Base-by-base conservation (phyloP, 2,329 filamentous ascomycete genomes). In the Coniochaeta ligniaria region DNA sequence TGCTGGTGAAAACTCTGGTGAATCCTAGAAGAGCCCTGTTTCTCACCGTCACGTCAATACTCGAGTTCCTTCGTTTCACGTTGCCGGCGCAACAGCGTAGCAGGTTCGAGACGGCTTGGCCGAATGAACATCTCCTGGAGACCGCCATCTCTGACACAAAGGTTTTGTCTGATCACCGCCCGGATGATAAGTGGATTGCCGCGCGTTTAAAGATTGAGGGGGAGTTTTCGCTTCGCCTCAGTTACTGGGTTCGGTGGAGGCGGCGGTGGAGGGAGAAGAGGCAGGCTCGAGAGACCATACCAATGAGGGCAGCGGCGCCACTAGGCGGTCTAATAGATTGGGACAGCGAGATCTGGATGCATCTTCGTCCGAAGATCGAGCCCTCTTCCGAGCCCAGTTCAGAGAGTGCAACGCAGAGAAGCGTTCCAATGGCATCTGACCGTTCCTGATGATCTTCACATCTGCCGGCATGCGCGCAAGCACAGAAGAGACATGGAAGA, bases 1-100 rank as follows among this genome's bases (percentile, higher is more conserved):
- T 84, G 9, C 72, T 88, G 16, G 75, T 86, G 63, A 89, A 89
- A 69, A 83, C 82, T 58, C 82, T 85, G 16, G 81, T 86, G n/a
- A 80, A 89, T 65, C 84, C 86, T 0, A 73, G 80, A 56, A 78
- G 86, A 60, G 86, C 85, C 2, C 78, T 88, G 28, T 82, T 86
- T 67, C 74, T 90, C 41, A 89, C 87, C 52, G 78, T 87, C 64
- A 83, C 83, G 62, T 80, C 84, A 8, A 81, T 79, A 28, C 76
- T 90, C 31, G 86, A 89, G 64, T 89, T 89, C 60, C 75, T 88
- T 6, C 77, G 76, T 52, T 75, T 79, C 11, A 79, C 83, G 2
- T 75, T 86, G 57, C 81, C 80, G 31, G 45, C 50, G 12, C 62
- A 67, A 2, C 70, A 77, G 55, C 75, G 80, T 59, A 78, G 77